Percentiles rank a stretch among this genome's conserved stretches.
phyloP scores from a whole-genome alignment of 305 asterid genomes.

The Withania somnifera region DNA sequence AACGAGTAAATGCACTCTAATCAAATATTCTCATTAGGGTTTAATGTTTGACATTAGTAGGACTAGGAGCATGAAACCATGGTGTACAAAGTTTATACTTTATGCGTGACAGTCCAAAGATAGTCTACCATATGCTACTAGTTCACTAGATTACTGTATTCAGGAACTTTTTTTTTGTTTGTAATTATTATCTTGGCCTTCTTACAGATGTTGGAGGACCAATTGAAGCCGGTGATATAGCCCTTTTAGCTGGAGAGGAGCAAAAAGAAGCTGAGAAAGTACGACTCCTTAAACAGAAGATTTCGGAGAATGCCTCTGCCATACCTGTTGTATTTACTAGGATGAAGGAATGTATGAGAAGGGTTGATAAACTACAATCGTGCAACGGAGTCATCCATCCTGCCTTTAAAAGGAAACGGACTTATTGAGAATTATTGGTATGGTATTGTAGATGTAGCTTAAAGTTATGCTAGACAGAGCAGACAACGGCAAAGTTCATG shows the following conservation, averaged over 20 bases:
- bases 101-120: neutral
- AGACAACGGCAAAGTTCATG: neutral
- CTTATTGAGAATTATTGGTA: conserved; percentile 16
- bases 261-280: conserved; percentile 33
- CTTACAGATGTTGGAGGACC: conserved; percentile 9
- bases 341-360: conserved; percentile 54
- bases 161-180: neutral
- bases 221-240: conserved; percentile 7
- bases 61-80: neutral
- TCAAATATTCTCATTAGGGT: neutral
- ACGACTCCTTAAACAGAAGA: conserved; percentile 55
- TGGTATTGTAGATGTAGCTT: neutral
- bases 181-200: neutral
- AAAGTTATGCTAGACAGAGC: neutral
- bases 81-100: neutral
- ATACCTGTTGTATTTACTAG: conserved; percentile 45
- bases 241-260: conserved; percentile 7
- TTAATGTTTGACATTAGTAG: neutral
- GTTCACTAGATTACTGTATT: neutral
- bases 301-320: conserved; percentile 35
- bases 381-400: conserved; percentile 37
- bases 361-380: conserved; percentile 49
- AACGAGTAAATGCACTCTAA: neutral
- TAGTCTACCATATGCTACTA: neutral
- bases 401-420: conserved; percentile 55